Conservation (phyloP, 306 rosid species). For the Cicer chorassanicum region DNA sequence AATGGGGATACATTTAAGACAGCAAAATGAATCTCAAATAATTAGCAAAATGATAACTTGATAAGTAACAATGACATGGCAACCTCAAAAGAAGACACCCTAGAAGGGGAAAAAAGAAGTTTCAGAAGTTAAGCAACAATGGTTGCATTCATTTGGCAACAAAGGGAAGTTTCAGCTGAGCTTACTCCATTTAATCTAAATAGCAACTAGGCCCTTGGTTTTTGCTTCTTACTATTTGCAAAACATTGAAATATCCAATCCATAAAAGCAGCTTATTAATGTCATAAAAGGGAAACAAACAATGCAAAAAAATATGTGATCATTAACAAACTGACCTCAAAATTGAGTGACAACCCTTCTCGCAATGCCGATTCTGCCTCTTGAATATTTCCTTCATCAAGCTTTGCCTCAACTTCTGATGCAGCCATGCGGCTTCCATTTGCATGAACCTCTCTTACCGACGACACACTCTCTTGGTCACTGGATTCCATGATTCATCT, state of each 20-base stretch:
- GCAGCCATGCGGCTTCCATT: slow-evolving; percentile 70
- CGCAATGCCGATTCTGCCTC: slow-evolving; percentile 85
- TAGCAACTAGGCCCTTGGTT: slow-evolving; percentile 2
- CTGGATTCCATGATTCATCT: slow-evolving; percentile 66
- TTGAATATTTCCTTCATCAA: slow-evolving; percentile 91
- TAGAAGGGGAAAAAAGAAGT: not conserved
- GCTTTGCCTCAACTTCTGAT: slow-evolving; percentile 80
- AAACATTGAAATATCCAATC: slow-evolving; percentile 1
- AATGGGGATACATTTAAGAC: not conserved
- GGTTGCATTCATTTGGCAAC: slow-evolving; percentile 29
- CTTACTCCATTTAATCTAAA: slow-evolving; percentile 13
- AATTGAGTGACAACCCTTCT: slow-evolving; percentile 88
- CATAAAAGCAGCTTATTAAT: slow-evolving; percentile 10
- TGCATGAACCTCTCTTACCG: slow-evolving; percentile 64
- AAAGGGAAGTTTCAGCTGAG: slow-evolving; percentile 5
- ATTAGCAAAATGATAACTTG: slow-evolving; percentile 26
- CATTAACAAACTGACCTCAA: slow-evolving; percentile 63
- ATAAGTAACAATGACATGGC: slow-evolving; percentile 28
- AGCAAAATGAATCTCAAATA: slow-evolving; percentile 23
- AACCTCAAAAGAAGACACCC: not conserved
- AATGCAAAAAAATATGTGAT: slow-evolving; percentile 3
- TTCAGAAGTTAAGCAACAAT: not conserved
- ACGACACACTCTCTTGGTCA: slow-evolving; percentile 43
- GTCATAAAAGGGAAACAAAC: not conserved
- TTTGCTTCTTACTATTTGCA: not conserved